phyloP scores from a whole-genome alignment of 495 filamentous ascomycete species.

The Penicillium taxi region DNA sequence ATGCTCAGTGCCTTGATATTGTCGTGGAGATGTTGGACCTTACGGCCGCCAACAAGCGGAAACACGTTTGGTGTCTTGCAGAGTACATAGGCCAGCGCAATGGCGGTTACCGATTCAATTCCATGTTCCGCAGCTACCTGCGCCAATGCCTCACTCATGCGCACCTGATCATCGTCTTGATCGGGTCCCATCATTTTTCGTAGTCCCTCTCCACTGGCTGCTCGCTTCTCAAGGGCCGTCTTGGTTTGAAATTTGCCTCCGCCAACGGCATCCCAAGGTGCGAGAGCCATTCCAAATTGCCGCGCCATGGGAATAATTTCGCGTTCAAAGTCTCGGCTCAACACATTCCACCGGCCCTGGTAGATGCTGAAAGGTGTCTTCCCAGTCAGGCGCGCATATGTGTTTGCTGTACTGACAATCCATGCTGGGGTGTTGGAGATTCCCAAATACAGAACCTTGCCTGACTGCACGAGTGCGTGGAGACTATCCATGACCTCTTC shows the following conservation, averaged over 20 bases:
- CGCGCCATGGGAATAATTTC: slow-evolving; percentile 31
- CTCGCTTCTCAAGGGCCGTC: too few species aligned
- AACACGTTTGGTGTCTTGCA: slow-evolving; percentile 70
- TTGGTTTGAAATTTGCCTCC: too few species aligned
- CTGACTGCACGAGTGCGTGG: slow-evolving; percentile 48
- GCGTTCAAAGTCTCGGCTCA: slow-evolving; percentile 22
- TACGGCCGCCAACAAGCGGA: slow-evolving; percentile 63
- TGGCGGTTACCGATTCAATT: slow-evolving; percentile 38
- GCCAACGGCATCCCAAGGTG: slow-evolving; percentile 42
- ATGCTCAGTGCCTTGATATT: slow-evolving; percentile 56
- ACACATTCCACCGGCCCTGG: slow-evolving; percentile 22
- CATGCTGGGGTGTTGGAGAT: slow-evolving; percentile 54
- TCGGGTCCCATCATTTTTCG: slow-evolving; percentile 10
- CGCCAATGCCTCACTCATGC: slow-evolving; percentile 39
- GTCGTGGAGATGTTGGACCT: slow-evolving; percentile 53
- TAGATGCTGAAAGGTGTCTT: slow-evolving; percentile 21
- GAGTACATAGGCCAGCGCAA: slow-evolving; percentile 69
- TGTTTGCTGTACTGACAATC: slow-evolving; percentile 31
- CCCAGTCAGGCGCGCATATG: slow-evolving; percentile 23
- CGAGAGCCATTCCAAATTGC: slow-evolving; percentile 31
- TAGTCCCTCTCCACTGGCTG: slow-evolving; percentile 25
- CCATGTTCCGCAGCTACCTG: slow-evolving; percentile 45
- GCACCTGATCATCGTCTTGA: slow-evolving; percentile 33
- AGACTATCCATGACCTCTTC: slow-evolving; percentile 64
- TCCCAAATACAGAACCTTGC: slow-evolving; percentile 66